These are phyloP conservation scores for Zea luxurians DNA, from an alignment of 176 grass and related monocot genomes.

Conservation along the genomic window DNA sequence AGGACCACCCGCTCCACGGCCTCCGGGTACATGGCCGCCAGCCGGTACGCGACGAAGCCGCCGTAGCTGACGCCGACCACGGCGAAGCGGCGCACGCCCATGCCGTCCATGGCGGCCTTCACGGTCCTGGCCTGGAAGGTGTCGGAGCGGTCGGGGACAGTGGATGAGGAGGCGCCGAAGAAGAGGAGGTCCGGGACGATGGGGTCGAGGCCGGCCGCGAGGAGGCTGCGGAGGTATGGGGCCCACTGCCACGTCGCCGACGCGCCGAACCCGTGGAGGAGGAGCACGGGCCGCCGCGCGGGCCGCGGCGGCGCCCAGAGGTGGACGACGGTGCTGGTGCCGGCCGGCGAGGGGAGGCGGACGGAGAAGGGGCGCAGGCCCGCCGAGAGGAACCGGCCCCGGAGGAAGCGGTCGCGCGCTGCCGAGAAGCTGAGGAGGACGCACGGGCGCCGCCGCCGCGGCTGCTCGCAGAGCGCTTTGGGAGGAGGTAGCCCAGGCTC, in stretches of 20 bases:
- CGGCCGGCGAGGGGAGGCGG: slow-evolving; percentile 40
- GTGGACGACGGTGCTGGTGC: slow-evolving; percentile 57
- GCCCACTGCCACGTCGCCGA: slow-evolving; percentile 87
- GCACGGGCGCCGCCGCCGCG: slow-evolving; percentile 36
- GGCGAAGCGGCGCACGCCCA: slow-evolving; percentile 53
- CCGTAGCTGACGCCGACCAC: slow-evolving; percentile 84
- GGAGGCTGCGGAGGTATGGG: slow-evolving; percentile 54
- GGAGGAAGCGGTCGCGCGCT: slow-evolving; percentile 64
- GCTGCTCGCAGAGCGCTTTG: not conserved
- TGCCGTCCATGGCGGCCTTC: slow-evolving; percentile 58
- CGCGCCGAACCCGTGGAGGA: slow-evolving; percentile 88
- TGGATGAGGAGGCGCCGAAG: slow-evolving; percentile 63
- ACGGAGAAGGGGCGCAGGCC: slow-evolving; percentile 64
- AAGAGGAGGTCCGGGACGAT: slow-evolving; percentile 93
- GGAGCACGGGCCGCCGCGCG: slow-evolving; percentile 48
- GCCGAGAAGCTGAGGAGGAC: slow-evolving; percentile 65
- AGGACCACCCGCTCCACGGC: slow-evolving; percentile 59
- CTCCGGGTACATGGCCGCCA: slow-evolving; percentile 64
- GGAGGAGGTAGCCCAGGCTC: not conserved
- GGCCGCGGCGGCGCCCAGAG: slow-evolving; percentile 55
- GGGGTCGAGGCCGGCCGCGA: slow-evolving; percentile 69
- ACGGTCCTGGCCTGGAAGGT: slow-evolving; percentile 58
- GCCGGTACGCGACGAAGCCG: slow-evolving; percentile 75
- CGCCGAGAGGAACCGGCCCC: slow-evolving; percentile 52
- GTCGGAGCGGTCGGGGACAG: slow-evolving; percentile 61